Conservation (phyloP, 1,284 basidiomycete species). For the Ustilago shanxiensis region DNA sequence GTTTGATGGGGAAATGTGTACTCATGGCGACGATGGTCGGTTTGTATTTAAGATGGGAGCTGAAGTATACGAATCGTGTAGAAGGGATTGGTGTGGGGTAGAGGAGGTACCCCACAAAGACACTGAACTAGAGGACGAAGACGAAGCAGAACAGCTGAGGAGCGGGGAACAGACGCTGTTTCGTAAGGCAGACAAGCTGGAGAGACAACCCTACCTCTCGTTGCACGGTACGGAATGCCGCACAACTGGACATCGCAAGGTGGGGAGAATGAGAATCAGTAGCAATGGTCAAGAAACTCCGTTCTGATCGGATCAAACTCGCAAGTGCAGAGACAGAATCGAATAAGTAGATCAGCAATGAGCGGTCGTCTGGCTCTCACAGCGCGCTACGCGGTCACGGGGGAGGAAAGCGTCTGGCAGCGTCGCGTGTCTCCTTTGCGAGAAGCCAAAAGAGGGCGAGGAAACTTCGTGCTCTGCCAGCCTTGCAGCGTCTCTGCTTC, state of each 20-base stretch:
- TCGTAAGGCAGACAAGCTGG: neutral
- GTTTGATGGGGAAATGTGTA: neutral
- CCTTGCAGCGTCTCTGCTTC: neutral
- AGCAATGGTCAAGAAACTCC: neutral
- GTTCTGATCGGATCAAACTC: neutral
- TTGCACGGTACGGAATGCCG: neutral
- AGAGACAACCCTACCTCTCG: neutral
- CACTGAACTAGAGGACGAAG: neutral
- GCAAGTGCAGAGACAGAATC: neutral
- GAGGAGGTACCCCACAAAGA: neutral
- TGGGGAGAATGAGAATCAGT: neutral
- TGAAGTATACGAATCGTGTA: neutral
- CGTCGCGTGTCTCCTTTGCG: neutral
- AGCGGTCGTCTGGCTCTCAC: neutral
- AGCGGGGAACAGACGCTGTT: neutral
- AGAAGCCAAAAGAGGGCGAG: neutral
- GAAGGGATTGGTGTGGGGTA: neutral
- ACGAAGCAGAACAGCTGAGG: neutral
- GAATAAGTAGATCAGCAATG: neutral
- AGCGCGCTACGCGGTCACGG: neutral
- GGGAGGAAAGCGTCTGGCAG: neutral
- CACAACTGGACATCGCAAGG: neutral
- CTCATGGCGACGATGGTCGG: neutral
- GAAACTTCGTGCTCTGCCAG: neutral
- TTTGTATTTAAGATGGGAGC: neutral